These are phyloP conservation scores for Rhizopogon vesiculosus DNA, from an alignment of 768 basidiomycete genomes.

Conservation along the genomic window DNA sequence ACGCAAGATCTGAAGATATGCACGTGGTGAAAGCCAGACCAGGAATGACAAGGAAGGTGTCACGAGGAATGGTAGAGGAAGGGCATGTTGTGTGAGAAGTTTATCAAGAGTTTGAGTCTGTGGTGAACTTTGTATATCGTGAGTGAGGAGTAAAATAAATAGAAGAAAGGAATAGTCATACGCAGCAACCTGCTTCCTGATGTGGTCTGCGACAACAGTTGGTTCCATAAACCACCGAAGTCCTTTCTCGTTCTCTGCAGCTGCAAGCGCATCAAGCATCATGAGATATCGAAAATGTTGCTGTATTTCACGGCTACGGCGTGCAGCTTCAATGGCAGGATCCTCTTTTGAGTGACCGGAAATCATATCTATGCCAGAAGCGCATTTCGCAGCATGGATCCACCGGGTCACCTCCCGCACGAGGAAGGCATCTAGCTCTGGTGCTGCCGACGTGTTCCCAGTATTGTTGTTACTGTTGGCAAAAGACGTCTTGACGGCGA, in stretches of 20 bases:
- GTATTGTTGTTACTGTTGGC: conserved; percentile 47
- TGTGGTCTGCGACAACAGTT: conserved; percentile 9
- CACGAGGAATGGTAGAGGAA: conserved; percentile 70
- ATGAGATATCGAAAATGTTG: conserved; percentile 66
- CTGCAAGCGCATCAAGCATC: conserved; percentile 64
- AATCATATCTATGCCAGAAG: conserved; percentile 13
- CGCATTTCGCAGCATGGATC: conserved; percentile 38
- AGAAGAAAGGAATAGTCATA: background rate
- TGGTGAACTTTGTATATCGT: conserved; percentile 25
- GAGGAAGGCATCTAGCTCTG: conserved; percentile 58
- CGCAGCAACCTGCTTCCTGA: conserved; percentile 15
- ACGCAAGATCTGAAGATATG: conserved; percentile 63
- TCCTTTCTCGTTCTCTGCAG: conserved; percentile 50
- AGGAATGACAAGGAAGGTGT: conserved; percentile 71
- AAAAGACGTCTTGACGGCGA: conserved; percentile 69
- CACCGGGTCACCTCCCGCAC: conserved; percentile 51
- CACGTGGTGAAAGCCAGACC: conserved; percentile 60
- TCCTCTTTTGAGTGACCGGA: conserved; percentile 40
- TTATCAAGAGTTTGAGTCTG: conserved; percentile 58
- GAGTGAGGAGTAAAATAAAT: background rate
- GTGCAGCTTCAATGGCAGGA: conserved; percentile 44
- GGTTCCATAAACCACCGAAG: conserved; percentile 70
- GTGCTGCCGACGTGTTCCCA: conserved; percentile 38
- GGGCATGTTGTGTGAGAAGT: conserved; percentile 46
- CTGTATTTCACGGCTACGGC: conserved; percentile 42